Conservation (phyloP, 2,329 filamentous ascomycete species). For the Fusarium denticulatum region DNA sequence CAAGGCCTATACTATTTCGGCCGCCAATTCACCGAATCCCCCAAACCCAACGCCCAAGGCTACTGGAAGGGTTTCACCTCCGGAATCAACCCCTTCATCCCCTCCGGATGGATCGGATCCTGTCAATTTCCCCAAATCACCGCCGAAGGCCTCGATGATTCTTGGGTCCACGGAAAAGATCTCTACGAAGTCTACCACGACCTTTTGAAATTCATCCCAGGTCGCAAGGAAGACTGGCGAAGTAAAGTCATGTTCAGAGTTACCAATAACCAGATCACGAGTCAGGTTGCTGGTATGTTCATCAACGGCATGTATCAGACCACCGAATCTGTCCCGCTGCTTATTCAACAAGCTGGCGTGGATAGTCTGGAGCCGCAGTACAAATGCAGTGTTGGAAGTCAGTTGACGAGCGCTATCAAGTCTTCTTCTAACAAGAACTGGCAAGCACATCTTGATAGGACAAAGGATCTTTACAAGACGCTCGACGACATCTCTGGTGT, state of each 20-base stretch:
- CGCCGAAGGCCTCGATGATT: slow-evolving; percentile 74
- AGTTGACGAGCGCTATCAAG: slow-evolving; percentile 56
- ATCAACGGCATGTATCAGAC: slow-evolving; percentile 74
- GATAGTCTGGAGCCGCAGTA: slow-evolving; percentile 83
- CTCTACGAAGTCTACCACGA: slow-evolving; percentile 80
- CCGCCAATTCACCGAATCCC: slow-evolving; percentile 57
- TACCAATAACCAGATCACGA: slow-evolving; percentile 85
- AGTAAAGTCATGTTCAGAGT: slow-evolving; percentile 71
- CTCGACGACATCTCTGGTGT: slow-evolving; percentile 78
- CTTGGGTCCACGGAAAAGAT: slow-evolving; percentile 79
- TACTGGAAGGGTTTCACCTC: slow-evolving; percentile 75
- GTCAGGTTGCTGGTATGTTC: slow-evolving; percentile 80
- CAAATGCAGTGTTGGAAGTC: slow-evolving; percentile 64
- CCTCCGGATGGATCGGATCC: slow-evolving; percentile 74
- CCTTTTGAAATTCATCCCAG: slow-evolving; percentile 73
- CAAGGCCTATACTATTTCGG: slow-evolving; percentile 76
- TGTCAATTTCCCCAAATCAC: slow-evolving; percentile 89
- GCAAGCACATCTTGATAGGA: slow-evolving; percentile 69
- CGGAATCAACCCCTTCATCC: slow-evolving; percentile 72
- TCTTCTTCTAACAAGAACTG: slow-evolving; percentile 61
- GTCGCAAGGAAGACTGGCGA: slow-evolving; percentile 53
- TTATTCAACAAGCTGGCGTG: slow-evolving; percentile 62
- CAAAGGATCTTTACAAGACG: slow-evolving; percentile 62
- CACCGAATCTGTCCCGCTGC: slow-evolving; percentile 55
- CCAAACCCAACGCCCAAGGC: slow-evolving; percentile 60